Percentiles rank a stretch among this genome's conserved stretches.
Evolutionary conservation across 768 basidiomycete genomes (phyloP).

Genomic region (Mycena floridula): DNA sequence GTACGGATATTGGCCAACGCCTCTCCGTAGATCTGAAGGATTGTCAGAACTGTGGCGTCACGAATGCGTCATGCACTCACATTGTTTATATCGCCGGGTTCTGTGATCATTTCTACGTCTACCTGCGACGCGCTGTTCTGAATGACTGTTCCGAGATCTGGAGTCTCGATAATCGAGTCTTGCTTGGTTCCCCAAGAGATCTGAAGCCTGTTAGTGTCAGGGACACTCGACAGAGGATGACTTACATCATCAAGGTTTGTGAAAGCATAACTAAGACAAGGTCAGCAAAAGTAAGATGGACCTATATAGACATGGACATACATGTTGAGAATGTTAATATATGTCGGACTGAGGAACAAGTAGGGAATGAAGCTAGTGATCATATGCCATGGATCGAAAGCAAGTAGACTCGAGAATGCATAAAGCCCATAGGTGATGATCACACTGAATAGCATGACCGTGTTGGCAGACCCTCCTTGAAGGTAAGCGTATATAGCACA

Average conservation of each 20-base stretch:
- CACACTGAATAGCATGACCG: constrained; percentile 79
- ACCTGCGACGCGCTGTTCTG: constrained; percentile 79
- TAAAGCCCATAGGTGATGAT: constrained; percentile 87
- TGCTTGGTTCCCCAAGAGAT: constrained; percentile 98
- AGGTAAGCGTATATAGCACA: constrained; percentile 69
- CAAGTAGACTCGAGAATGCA: constrained; percentile 68
- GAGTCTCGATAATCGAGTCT: constrained; percentile 58
- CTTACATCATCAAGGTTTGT: constrained; percentile 80
- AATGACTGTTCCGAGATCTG: constrained; percentile 81
- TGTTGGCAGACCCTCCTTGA: constrained; percentile 62
- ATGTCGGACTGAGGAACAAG: constrained; percentile 77
- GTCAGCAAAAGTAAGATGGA: constrained; percentile 8
- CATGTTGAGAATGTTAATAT: constrained; percentile 75
- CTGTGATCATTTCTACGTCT: constrained; percentile 80
- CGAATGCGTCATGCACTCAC: too few species aligned
- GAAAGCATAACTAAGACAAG: constrained; percentile 64
- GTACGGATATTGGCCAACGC: constrained; percentile 63
- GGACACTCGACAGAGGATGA: constrained; percentile 12
- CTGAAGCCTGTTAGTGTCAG: constrained; percentile 25
- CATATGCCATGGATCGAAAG: constrained; percentile 96
- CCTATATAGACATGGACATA: constrained; percentile 26
- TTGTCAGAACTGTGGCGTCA: too few species aligned
- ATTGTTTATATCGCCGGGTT: constrained; percentile 75
- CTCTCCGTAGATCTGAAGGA: constrained; percentile 86
- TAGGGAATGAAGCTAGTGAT: constrained; percentile 89